Evolutionary conservation across 2,329 filamentous ascomycete species (phyloP).

Genomic region (Penicillium olsonii): DNA sequence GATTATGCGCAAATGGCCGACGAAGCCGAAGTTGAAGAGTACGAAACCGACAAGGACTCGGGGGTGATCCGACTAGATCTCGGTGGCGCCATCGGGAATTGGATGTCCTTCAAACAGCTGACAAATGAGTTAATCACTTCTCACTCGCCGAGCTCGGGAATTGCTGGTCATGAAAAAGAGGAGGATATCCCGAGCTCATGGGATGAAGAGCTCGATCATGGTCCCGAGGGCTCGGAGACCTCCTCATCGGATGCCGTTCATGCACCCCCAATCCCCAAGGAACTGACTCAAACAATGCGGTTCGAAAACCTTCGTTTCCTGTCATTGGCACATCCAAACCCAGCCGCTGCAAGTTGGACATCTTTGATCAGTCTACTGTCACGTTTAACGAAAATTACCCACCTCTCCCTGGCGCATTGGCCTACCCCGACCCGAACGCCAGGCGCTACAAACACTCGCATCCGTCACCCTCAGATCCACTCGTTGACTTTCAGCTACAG

Average conservation of each 20-base stretch:
- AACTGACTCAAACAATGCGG: slow-evolving; percentile 31
- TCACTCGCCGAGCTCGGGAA: slow-evolving; percentile 8
- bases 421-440: slow-evolving; percentile 60
- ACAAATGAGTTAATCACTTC: slow-evolving; percentile 43
- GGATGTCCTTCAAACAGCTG: slow-evolving; percentile 53
- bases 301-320: slow-evolving; percentile 60
- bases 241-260: not conserved
- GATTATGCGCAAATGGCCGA: slow-evolving; percentile 8
- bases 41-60: slow-evolving; percentile 29
- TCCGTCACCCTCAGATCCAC: slow-evolving; percentile 42
- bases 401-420: slow-evolving; percentile 65
- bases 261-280: slow-evolving; percentile 16
- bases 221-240: slow-evolving; percentile 6
- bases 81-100: slow-evolving; percentile 50
- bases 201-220: slow-evolving; percentile 37
- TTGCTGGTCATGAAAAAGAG: slow-evolving; percentile 3
- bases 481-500: slow-evolving; percentile 45
- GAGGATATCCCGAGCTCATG: slow-evolving; percentile 40
- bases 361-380: slow-evolving; percentile 56
- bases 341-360: slow-evolving; percentile 53
- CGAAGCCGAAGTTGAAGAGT: not conserved
- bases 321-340: slow-evolving; percentile 56
- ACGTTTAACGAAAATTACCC: slow-evolving; percentile 58
- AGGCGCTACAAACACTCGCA: slow-evolving; percentile 50
- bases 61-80: slow-evolving; percentile 57